Conservation (phyloP, 306 rosid species). For the Rubus idaeus region DNA sequence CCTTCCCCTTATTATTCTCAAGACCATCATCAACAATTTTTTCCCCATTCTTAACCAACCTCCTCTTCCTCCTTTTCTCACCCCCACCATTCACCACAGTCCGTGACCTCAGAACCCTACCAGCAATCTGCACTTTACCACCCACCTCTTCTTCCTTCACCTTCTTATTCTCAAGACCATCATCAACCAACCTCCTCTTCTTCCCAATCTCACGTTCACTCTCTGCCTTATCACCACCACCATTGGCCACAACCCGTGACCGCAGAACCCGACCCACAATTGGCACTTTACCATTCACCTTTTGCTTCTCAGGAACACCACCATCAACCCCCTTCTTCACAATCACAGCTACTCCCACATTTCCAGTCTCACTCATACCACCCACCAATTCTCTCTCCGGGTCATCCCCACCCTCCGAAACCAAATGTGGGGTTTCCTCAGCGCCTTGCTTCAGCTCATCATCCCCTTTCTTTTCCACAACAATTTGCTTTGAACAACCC, state of each 20-base stretch:
- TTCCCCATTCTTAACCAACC: constrained; percentile 30
- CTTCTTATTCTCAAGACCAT: constrained; percentile 26
- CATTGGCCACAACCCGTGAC: neutral
- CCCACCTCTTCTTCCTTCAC: constrained; percentile 30
- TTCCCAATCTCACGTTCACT: constrained; percentile 37
- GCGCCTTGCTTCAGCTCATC: constrained; percentile 26
- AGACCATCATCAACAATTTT: constrained; percentile 4
- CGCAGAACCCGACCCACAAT: neutral
- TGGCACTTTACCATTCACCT: neutral
- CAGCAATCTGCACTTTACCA: constrained; percentile 31
- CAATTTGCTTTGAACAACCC: constrained; percentile 26
- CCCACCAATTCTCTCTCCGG: constrained; percentile 20
- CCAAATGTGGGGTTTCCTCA: constrained; percentile 30
- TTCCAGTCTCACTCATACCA: neutral
- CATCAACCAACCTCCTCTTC: constrained; percentile 34
- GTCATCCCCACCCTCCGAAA: neutral
- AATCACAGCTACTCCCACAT: neutral
- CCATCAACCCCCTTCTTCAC: neutral
- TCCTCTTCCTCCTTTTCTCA: constrained; percentile 33
- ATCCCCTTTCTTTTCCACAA: constrained; percentile 5
- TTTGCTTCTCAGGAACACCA: neutral
- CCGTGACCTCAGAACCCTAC: constrained; percentile 66
- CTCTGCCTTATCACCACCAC: neutral
- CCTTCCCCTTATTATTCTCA: constrained; percentile 33
- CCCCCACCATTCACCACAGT: constrained; percentile 25